Base-by-base conservation (phyloP, 345 rosid species). In the Arabis alpina region DNA sequence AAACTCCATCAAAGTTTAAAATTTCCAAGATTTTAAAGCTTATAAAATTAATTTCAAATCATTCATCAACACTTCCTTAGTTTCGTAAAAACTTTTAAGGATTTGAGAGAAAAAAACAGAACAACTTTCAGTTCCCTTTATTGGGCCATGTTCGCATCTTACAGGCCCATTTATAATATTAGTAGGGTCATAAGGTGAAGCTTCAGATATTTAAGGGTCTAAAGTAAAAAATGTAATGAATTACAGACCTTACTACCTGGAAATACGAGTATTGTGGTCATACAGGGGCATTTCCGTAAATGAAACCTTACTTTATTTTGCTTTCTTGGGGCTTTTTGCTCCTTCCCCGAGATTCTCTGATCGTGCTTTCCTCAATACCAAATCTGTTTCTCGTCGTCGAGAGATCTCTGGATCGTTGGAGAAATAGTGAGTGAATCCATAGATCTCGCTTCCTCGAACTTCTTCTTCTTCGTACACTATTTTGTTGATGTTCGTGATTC, bases 331-430 rank as follows among this genome's bases (percentile, higher is more conserved):
- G 53, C 51, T 32, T 23, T 51, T 14, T 32, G 60, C 40, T 66
- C 27, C 50, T 11, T 61, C 51, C 50, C n/a, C 74, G 64, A 75
- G 74, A 75, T 44, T 64, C 28, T 53, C 74, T 69, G 74, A 75
- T 68, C 74, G 78, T 75, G 78, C 74, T 75, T 75, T 61, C 78
- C 70, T 61, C 70, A 44, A 37, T 36, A 34, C 1, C 72, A 44
- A 44, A 44, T 61, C 50, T 54, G 68, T 66, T 61, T 11, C 64
- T 67, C 68, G 78, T 45, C 78, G 73, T 43, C 69, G 68, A 53
- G 36, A 60, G 69, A 74, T 74, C 73, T 74, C 64, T 53, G 34
- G 41, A 54, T 54, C 59, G 58, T 40, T 40, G 59, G 47, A 45
- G 74, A 45, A 24, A 6, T 13, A 37, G 74, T 68, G 61, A 61